Evolutionary conservation across 371 early-diverging fungal genomes (phyloP), one percentile per base, ranked within the genome.

Genomic region (Mortierella sp.): DNA sequence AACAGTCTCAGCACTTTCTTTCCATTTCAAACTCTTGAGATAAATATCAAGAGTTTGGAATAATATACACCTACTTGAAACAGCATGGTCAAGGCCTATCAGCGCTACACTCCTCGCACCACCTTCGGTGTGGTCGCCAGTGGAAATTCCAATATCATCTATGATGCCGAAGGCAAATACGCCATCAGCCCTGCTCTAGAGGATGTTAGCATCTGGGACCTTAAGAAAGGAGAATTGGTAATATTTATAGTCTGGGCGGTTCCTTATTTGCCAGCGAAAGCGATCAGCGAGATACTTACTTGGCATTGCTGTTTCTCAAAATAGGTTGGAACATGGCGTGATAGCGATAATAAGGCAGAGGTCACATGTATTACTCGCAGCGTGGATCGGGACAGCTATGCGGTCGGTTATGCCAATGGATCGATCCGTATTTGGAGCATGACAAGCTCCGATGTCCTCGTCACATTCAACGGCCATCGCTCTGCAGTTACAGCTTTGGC

Each of bases 401-500:
- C 96, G 5, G 94, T 95, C 15, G 97, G 97, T 83, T 96, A 96
- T 74, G 82, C 89, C n/a, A 94, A 96, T 77, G 96, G 96, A 68
- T 87, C 92, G 19, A 93, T 96, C 76, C 89, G 95, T 34, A 77
- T 95, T 56, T 95, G 94, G 96, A 88, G 84, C 64, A 84, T 83
- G 61, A 74, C 68, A 12, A 74, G 79, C 10, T 79, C 85, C 4
- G 83, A 85, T 4, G 83, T 88, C 12, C 77, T 83, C 32, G 92
- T 95, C 23, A 92, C 93, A 34, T 90, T 98, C 70, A 97, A 95
- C 74, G 99, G 99, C 19, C 99, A 98, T 86, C 88, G 92, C 32
- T 88, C 93, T 10, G 92, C 95, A 12, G 94, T 98, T 13, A 91
- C 96, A 37, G 89, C 95, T 13, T 84, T 98, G 23, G 83, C 90